Conservation (phyloP, 1,284 basidiomycete genomes). For the Neonothopanus nambi region DNA sequence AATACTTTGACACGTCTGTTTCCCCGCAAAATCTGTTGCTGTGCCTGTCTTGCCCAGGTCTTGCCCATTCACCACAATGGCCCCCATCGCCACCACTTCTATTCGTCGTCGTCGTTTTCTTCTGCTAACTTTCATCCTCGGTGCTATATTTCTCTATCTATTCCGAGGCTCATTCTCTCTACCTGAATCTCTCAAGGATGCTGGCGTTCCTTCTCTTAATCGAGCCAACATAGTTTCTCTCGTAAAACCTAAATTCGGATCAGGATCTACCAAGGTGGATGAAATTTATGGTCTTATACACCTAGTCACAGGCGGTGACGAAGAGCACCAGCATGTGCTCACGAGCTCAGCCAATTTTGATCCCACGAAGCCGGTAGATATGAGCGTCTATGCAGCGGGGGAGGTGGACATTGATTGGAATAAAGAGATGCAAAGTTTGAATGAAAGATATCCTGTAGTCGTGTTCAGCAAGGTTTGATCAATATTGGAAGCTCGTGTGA, state of each 20-base stretch:
- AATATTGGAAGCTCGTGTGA: not conserved
- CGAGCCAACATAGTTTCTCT: slow-evolving; percentile 41
- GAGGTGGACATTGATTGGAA: slow-evolving; percentile 48
- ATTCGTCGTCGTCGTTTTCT: slow-evolving; percentile 8
- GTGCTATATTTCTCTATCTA: not conserved
- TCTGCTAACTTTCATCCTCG: not conserved
- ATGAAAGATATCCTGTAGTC: slow-evolving; percentile 61
- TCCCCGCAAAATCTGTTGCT: not conserved
- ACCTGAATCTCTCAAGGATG: not conserved
- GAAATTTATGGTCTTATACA: slow-evolving; percentile 71
- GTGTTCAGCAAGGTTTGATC: slow-evolving; percentile 76
- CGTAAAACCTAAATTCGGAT: slow-evolving; percentile 20
- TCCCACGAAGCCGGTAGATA: slow-evolving; percentile 43
- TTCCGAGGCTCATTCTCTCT: not conserved
- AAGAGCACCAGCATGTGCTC: slow-evolving; percentile 39
- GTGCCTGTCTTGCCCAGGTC: too few species aligned
- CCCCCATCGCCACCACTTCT: not conserved
- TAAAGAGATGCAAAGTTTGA: slow-evolving; percentile 42
- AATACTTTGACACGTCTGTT: too few species aligned
- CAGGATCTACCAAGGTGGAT: slow-evolving; percentile 26
- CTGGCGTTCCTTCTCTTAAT: slow-evolving; percentile 25
- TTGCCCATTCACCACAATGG: not conserved
- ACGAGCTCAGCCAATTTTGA: slow-evolving; percentile 42
- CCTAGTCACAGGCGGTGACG: slow-evolving; percentile 51
- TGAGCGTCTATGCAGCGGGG: slow-evolving; percentile 53